Evolutionary conservation across 2,329 filamentous ascomycete genomes (phyloP).

Genomic region (Emergomyces orientalis): DNA sequence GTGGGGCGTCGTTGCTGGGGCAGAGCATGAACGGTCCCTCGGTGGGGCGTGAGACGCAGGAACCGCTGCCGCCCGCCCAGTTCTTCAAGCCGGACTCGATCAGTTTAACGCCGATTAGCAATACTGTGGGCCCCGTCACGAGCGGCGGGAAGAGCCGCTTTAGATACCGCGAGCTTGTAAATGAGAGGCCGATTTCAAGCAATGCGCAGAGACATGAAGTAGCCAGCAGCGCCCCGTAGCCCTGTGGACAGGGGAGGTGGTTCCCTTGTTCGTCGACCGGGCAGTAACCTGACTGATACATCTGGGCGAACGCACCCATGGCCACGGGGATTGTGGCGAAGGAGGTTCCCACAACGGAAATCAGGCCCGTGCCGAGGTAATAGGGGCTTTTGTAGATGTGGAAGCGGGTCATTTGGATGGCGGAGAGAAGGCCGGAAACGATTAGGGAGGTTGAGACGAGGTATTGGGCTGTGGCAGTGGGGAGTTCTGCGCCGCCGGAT

Average conservation of each 20-base stretch:
- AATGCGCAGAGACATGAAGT: conserved; percentile 42
- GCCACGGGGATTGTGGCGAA: conserved; percentile 59
- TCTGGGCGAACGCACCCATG: conserved; percentile 51
- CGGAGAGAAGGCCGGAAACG: conserved; percentile 55
- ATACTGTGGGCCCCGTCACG: conserved; percentile 58
- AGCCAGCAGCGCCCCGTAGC: conserved; percentile 56
- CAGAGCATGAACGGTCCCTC: conserved; percentile 47
- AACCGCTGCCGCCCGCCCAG: conserved; percentile 58
- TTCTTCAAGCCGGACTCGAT: conserved; percentile 55
- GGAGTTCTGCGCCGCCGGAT: conserved; percentile 48
- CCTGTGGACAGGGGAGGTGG: conserved; percentile 53
- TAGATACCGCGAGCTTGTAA: conserved; percentile 51
- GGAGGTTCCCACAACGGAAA: conserved; percentile 59
- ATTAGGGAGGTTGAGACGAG: conserved; percentile 61
- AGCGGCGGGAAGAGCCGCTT: conserved; percentile 58
- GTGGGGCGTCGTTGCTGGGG: conserved; percentile 49
- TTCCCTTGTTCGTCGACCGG: conserved; percentile 48
- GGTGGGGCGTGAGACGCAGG: conserved; percentile 30
- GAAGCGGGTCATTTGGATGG: conserved; percentile 57
- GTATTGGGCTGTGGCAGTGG: conserved; percentile 48
- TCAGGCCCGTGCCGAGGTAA: conserved; percentile 55
- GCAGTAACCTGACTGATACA: conserved; percentile 57
- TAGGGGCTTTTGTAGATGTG: conserved; percentile 56
- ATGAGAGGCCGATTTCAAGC: conserved; percentile 56
- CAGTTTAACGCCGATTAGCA: conserved; percentile 57